Percentiles rank a stretch among this genome's conserved stretches.
These are phyloP conservation scores for Podospora conica DNA, from an alignment of 495 filamentous ascomycete species.

Conservation along the genomic window DNA sequence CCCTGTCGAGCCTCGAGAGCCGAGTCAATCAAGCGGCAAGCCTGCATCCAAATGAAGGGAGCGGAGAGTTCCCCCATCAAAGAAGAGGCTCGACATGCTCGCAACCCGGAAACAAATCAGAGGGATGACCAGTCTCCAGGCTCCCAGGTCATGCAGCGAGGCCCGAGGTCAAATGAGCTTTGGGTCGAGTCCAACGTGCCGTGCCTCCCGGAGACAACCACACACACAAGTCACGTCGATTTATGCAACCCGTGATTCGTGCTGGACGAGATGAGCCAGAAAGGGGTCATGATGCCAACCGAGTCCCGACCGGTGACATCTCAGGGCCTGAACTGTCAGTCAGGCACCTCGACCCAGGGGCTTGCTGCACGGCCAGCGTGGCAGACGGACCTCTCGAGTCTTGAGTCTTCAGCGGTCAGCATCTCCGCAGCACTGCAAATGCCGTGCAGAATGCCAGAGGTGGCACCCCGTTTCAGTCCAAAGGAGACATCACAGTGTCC, in stretches of 20 bases:
- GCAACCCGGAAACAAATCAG: constrained; percentile 4
- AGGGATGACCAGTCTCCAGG: too few relatives aligned
- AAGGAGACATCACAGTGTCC: constrained; percentile 3
- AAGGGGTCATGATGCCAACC: constrained; percentile 9
- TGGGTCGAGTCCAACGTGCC: neutral
- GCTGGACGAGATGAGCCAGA: constrained; percentile 4
- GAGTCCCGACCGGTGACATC: neutral
- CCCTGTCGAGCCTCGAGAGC: neutral
- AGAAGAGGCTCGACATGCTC: neutral
- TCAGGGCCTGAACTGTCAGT: neutral
- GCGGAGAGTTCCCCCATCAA: neutral
- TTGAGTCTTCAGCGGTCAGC: neutral
- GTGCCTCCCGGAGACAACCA: neutral
- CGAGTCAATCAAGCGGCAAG: neutral
- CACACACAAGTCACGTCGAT: neutral
- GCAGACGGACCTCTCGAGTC: too few relatives aligned
- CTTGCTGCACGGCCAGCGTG: neutral
- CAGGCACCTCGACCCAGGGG: neutral
- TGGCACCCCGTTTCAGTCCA: constrained; percentile 7
- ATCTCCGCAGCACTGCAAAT: neutral
- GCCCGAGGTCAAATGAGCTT: neutral
- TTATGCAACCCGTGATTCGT: constrained; percentile 8
- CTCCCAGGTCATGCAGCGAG: neutral
- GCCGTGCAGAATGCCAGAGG: neutral
- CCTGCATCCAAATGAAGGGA: neutral